These are phyloP conservation scores for Schwanniomyces sp. DNA, from an alignment of 805 yeast genomes.

Conservation along the genomic window DNA sequence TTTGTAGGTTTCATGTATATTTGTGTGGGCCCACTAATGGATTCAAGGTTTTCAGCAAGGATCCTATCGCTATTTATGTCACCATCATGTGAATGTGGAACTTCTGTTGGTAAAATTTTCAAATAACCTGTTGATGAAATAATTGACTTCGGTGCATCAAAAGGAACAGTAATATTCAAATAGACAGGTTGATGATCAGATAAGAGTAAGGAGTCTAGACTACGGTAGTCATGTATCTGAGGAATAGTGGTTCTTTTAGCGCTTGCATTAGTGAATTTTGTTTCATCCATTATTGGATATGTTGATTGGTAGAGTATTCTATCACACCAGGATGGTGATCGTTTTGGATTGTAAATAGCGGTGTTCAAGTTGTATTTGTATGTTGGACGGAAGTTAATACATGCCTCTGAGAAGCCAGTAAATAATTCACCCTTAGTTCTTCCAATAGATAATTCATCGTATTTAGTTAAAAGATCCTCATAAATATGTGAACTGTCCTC, in stretches of 20 bases:
- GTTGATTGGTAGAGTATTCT: slow-evolving; percentile 63
- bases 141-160: slow-evolving; percentile 33
- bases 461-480: slow-evolving; percentile 22
- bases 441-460: slow-evolving; percentile 54
- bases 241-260: slow-evolving; percentile 12
- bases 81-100: slow-evolving; percentile 9
- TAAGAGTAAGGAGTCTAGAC: slow-evolving; percentile 45
- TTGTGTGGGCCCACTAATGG: slow-evolving; percentile 40
- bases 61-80: neutral
- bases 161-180: slow-evolving; percentile 49
- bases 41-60: slow-evolving; percentile 9
- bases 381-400: slow-evolving; percentile 73
- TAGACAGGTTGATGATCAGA: slow-evolving; percentile 87
- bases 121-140: slow-evolving; percentile 28
- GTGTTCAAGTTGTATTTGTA: slow-evolving; percentile 63
- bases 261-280: neutral
- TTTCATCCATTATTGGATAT: slow-evolving; percentile 12
- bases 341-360: slow-evolving; percentile 51
- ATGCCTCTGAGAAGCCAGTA: slow-evolving; percentile 64
- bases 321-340: slow-evolving; percentile 92
- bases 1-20: slow-evolving; percentile 35
- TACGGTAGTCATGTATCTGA: slow-evolving; percentile 43
- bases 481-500: slow-evolving; percentile 6
- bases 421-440: slow-evolving; percentile 47
- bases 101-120: slow-evolving; percentile 24